Evolutionary conservation across 2,329 filamentous ascomycete species (phyloP), one percentile per base, ranked within the genome.

Genomic region (Fonsecaea multimorphosa): DNA sequence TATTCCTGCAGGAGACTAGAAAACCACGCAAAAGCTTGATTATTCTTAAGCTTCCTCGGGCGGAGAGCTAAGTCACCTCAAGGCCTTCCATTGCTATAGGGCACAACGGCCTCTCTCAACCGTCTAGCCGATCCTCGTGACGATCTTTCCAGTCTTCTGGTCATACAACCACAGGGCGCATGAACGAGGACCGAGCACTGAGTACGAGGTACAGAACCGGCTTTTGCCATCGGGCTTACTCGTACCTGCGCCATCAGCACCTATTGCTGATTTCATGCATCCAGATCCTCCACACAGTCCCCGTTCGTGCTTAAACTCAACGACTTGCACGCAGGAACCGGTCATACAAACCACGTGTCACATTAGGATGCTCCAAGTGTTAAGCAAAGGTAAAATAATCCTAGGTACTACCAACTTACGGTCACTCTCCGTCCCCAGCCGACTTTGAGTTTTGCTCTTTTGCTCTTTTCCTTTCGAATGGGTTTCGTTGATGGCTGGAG

Each of bases 11-110:
- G 11, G 8, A 49, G 11, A 49, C 44, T 24, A 49, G 44, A 49
- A 49, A 49, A 11, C 19, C 44, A 24, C 44, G 19, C 44, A 49
- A 40, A 49, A 49, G 44, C 44, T 49, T 49, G n/a, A 49, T 14
- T 24, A 8, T 49, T n/a, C 19, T 12, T 49, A 19, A 4, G 44
- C 44, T 49, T n/a, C n/a, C n/a, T n/a, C n/a, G 14, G 44, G 24
- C 19, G 2, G 11, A 3, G 6, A 24, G 19, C 44, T 2, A 24
- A 49, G 44, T 24, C 19, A 49, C 44, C 9, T 49, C 44, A 22
- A 24, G 44, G 44, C 44, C 44, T 22, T 24, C 44, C 44, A 24
- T 8, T n/a, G 38, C 38, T 34, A 12, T 9, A 3, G 4, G 32
- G 11, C 11, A 34, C 5, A 7, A 12, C 32, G 2, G 32, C 5